phyloP scores from a whole-genome alignment of 2,329 filamentous ascomycete species.

The Paraconiothyrium sp. region DNA sequence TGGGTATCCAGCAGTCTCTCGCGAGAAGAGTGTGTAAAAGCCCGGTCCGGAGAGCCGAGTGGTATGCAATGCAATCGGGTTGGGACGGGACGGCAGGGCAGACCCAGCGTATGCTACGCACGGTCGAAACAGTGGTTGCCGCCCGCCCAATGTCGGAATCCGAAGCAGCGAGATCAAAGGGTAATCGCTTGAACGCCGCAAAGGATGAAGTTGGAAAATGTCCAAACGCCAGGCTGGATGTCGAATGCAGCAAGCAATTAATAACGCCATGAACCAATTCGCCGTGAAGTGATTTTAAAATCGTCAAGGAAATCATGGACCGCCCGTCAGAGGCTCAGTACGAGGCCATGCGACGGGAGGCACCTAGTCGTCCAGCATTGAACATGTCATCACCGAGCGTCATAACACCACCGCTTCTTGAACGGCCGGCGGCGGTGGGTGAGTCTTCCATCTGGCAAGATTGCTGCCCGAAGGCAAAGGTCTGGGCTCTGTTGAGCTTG shows the following conservation, averaged over 20 bases:
- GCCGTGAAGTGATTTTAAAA: constrained; percentile 42
- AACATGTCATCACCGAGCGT: constrained; percentile 43
- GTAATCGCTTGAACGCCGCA: constrained; percentile 50
- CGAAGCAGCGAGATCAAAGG: constrained; percentile 39
- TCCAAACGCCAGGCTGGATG: constrained; percentile 45
- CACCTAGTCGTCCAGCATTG: constrained; percentile 43
- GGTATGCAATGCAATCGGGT: constrained; percentile 46
- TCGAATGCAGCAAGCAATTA: constrained; percentile 43
- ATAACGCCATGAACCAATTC: constrained; percentile 49
- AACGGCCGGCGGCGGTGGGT: constrained; percentile 59
- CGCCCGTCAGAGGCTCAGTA: constrained; percentile 40
- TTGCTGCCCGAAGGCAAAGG: constrained; percentile 91
- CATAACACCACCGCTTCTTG: constrained; percentile 43
- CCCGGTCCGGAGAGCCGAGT: constrained; percentile 30
- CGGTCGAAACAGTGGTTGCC: constrained; percentile 31
- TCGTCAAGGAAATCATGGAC: constrained; percentile 43
- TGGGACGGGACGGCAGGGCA: constrained; percentile 30
- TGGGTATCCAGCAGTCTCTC: constrained; percentile 41
- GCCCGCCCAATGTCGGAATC: constrained; percentile 32
- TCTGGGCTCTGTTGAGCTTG: constrained; percentile 87
- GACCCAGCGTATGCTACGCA: constrained; percentile 29
- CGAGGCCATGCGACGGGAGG: constrained; percentile 50
- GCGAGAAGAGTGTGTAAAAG: constrained; percentile 34
- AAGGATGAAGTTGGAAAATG: constrained; percentile 35
- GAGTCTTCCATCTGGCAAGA: constrained; percentile 69